Conservation (phyloP, 169 alveolate species). For the Cystoisospora suis region DNA sequence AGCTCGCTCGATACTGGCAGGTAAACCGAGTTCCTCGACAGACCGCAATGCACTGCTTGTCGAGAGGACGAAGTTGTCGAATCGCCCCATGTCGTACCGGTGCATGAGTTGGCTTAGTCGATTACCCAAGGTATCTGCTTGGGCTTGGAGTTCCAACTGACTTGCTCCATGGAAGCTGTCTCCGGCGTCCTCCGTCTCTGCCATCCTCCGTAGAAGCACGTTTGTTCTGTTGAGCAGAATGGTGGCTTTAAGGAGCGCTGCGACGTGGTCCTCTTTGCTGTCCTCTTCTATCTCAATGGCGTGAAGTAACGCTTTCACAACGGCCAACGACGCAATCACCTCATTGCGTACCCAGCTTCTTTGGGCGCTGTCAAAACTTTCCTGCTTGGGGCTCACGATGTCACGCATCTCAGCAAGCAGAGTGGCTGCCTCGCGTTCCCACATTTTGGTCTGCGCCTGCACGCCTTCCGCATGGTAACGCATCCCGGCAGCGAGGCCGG, state of each 20-base stretch:
- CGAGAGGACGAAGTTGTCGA: neutral
- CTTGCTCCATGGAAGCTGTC: neutral
- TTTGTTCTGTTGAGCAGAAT: neutral
- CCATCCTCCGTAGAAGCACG: neutral
- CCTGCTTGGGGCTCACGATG: neutral
- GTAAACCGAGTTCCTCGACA: neutral
- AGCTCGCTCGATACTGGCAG: neutral
- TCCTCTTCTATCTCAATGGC: neutral
- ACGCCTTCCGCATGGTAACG: neutral
- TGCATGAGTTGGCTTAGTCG: neutral
- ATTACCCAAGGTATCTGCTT: neutral
- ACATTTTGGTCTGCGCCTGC: neutral
- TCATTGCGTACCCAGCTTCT: neutral
- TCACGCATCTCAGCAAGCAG: constrained; percentile 14
- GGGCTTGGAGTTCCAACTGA: neutral
- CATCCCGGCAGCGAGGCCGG: constrained; percentile 3
- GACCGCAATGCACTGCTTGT: neutral
- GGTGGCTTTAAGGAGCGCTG: neutral
- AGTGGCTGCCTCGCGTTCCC: neutral
- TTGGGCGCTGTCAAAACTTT: neutral
- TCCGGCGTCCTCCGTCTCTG: neutral
- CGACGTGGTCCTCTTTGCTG: neutral
- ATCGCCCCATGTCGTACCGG: neutral
- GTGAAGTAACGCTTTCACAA: neutral
- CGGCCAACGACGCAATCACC: neutral